A percentile compares a stretch with the other conserved stretches of the same genome.
phyloP scores from a whole-genome alignment of 208 protist species.

The Herpetomonas tarakana region DNA sequence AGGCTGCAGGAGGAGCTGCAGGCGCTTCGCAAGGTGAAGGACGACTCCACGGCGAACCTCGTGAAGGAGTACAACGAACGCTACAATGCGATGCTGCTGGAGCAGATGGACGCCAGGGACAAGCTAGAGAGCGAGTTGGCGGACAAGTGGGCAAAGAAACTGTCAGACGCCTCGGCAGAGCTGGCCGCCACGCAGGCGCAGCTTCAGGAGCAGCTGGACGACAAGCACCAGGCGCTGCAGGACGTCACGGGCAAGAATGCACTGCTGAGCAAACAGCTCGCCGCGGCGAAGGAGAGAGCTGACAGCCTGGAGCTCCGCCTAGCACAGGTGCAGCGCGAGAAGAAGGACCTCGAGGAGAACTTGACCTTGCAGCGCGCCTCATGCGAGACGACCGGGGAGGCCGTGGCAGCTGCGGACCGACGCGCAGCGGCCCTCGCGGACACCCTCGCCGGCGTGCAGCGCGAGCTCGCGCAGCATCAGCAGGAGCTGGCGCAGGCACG shows the following conservation, averaged over 20 bases:
- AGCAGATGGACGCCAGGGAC: slow-evolving; percentile 86
- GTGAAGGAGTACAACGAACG: slow-evolving; percentile 92
- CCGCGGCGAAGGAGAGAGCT: background rate
- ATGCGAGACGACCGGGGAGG: background rate
- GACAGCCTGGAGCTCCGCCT: background rate
- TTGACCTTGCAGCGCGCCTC: background rate
- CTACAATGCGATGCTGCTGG: slow-evolving; percentile 91
- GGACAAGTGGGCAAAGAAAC: slow-evolving; percentile 34
- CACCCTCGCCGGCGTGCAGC: background rate
- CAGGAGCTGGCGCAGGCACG: background rate
- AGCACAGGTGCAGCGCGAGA: background rate
- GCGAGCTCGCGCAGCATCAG: background rate
- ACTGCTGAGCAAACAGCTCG: slow-evolving; percentile 5
- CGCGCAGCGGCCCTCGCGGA: background rate
- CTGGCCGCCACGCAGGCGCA: slow-evolving; percentile 11
- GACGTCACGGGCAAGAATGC: slow-evolving; percentile 13
- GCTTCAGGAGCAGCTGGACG: slow-evolving; percentile 3
- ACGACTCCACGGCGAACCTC: slow-evolving; percentile 62
- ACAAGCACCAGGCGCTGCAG: slow-evolving; percentile 8
- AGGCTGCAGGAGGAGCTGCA: slow-evolving; percentile 34
- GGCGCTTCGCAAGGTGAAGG: slow-evolving; percentile 40
- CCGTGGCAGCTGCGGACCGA: background rate
- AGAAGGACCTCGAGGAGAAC: background rate
- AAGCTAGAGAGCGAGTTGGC: slow-evolving; percentile 51
- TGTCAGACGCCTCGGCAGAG: slow-evolving; percentile 16